Percentiles rank a stretch among this genome's conserved stretches.
Evolutionary conservation across 495 filamentous ascomycete species (phyloP).

Genomic region (Penicillium lividum): DNA sequence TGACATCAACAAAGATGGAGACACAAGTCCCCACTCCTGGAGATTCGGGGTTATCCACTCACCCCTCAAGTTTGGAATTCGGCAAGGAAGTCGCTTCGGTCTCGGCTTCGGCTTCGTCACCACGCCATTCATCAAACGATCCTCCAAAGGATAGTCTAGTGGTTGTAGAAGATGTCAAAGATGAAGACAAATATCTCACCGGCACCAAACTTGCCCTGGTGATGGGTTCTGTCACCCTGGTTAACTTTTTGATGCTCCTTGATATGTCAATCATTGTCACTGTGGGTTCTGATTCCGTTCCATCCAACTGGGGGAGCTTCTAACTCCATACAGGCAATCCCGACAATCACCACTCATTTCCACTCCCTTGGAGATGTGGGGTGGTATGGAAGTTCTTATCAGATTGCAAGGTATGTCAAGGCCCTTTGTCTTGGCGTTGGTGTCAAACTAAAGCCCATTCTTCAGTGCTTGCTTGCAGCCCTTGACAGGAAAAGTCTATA

Average conservation of each 20-base stretch:
- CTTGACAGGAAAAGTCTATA: constrained; percentile 48
- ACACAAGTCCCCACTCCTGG: background rate
- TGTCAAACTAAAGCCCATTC: background rate
- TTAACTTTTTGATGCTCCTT: constrained; percentile 22
- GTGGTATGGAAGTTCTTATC: constrained; percentile 51
- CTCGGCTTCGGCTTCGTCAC: background rate
- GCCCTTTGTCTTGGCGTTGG: background rate
- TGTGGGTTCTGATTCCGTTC: constrained; percentile 5
- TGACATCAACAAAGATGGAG: background rate
- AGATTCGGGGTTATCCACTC: background rate
- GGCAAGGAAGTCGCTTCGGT: background rate
- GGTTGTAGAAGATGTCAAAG: background rate
- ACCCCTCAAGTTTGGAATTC: background rate
- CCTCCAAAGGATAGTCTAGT: background rate
- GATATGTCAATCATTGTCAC: constrained; percentile 25
- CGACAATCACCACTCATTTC: constrained; percentile 44
- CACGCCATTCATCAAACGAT: background rate
- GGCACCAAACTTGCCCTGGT: constrained; percentile 17
- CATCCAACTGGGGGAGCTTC: background rate
- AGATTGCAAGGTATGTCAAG: constrained; percentile 35
- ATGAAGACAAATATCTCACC: constrained; percentile 18
- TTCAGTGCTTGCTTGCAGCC: constrained; percentile 46
- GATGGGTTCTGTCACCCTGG: constrained; percentile 14
- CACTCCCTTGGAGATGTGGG: constrained; percentile 44
- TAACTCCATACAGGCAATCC: constrained; percentile 33